Conservation (phyloP, 345 rosid genomes). For the Populus tremula region DNA sequence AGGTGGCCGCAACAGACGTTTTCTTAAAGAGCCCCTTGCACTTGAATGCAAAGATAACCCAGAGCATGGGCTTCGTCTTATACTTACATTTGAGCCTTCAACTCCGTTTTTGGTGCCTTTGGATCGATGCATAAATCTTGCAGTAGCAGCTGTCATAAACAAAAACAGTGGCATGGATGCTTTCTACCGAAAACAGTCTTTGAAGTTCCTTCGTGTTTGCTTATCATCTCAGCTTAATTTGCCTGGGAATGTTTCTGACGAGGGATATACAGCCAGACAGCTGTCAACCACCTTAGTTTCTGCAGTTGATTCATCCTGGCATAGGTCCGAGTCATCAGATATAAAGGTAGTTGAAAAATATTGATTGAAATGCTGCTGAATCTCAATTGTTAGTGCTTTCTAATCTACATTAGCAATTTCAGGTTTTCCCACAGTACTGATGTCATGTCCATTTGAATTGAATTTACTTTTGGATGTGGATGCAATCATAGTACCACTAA, state of each 20-base stretch:
- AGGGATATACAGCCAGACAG: slow-evolving; percentile 58
- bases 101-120: slow-evolving; percentile 93
- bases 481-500: background rate
- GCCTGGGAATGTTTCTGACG: slow-evolving; percentile 83
- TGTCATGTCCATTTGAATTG: background rate
- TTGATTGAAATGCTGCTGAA: slow-evolving; percentile 3
- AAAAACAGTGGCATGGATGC: slow-evolving; percentile 61
- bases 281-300: slow-evolving; percentile 68
- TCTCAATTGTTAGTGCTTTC: slow-evolving; percentile 1
- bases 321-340: slow-evolving; percentile 73
- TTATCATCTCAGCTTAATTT: slow-evolving; percentile 88
- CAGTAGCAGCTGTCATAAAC: slow-evolving; percentile 81
- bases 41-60: slow-evolving; percentile 99
- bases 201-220: slow-evolving; percentile 86
- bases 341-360: slow-evolving; percentile 58
- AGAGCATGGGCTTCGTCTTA: slow-evolving; percentile 94
- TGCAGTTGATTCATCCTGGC: slow-evolving; percentile 60
- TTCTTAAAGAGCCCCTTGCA: slow-evolving; percentile 93
- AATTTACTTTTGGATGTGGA: background rate
- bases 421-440: background rate
- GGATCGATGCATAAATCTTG: slow-evolving; percentile 92
- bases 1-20: slow-evolving; percentile 97
- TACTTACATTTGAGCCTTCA: slow-evolving; percentile 93
- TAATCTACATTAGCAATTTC: background rate
- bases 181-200: slow-evolving; percentile 84